Base-by-base conservation (phyloP, 2,329 filamentous ascomycete genomes). In the Penicillium sumatraense region DNA sequence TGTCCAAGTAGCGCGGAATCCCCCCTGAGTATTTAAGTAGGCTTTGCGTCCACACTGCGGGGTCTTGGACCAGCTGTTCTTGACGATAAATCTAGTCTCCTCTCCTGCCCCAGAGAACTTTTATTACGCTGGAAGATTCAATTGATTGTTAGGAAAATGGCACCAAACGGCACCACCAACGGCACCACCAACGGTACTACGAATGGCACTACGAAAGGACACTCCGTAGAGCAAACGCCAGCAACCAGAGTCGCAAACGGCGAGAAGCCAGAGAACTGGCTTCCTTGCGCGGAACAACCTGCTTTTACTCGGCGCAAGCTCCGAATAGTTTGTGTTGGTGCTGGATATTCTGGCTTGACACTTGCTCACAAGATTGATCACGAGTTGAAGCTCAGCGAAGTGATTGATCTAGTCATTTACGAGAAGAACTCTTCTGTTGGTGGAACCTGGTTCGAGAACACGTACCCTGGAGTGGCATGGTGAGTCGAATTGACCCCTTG, bases 391-490 rank as follows among this genome's bases (percentile, higher is more conserved):
- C 35, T 58, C 6, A 31, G 44, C 11, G 54, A 53, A 2, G 33
- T 55, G 2, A 33, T 62, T 6, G 54, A 60, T n/a, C 51, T 44
- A 2, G 49, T 47, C 1, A 58, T 60, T 35, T 60, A 62, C 20
- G 59, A 62, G 3, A 58, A 58, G 48, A 58, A 60, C 20, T 11
- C 35, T 3, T 23, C 58, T 4, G 52, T 62, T 31, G 60, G 60
- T 5, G 60, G 60, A 27, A 56, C 53, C 2, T 61, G 59, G 54
- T 26, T 45, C 26, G 54, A 60, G n/a, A 61, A 60, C 21, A 35
- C 21, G 49, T 58, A 60, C 44, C 69, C 69, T 2, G 69, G 70
- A 5, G 70, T 68, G 49, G 64, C 65, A 20, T 73, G 70, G 49
- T 51, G 23, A 51, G 47, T 46, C 26, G 5, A 4, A 1, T 16